These are phyloP conservation scores for Catharanthus roseus DNA, from an alignment of 257 asterid species.

Conservation along the genomic window DNA sequence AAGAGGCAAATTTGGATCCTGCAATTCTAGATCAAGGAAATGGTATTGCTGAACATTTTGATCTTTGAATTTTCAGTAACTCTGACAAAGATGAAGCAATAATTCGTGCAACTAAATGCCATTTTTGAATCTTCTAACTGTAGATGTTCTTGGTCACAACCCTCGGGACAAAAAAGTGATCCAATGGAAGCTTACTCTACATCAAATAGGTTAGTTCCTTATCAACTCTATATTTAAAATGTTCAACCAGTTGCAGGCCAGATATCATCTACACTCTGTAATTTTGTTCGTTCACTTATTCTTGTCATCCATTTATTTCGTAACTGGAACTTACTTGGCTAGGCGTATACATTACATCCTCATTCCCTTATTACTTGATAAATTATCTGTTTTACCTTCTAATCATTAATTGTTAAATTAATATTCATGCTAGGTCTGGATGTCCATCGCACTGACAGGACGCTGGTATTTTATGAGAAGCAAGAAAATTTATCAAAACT, in stretches of 20 bases:
- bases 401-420: slow-evolving; percentile 10
- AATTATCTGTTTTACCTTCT: slow-evolving; percentile 6
- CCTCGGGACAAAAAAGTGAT: slow-evolving; percentile 61
- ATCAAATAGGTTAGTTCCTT: slow-evolving; percentile 76
- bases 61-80: slow-evolving; percentile 3
- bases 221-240: slow-evolving; percentile 2
- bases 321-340: not conserved
- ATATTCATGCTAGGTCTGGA: slow-evolving; percentile 62
- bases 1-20: slow-evolving; percentile 46
- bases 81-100: not conserved
- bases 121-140: slow-evolving; percentile 5
- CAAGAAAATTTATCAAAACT: slow-evolving; percentile 74
- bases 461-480: slow-evolving; percentile 66
- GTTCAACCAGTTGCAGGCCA: not conserved
- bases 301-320: not conserved
- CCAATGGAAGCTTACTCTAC: slow-evolving; percentile 38
- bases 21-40: slow-evolving; percentile 17
- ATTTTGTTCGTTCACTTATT: not conserved
- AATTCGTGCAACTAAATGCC: not conserved
- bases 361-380: slow-evolving; percentile 5
- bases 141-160: slow-evolving; percentile 24
- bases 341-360: not conserved
- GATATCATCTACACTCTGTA: not conserved
- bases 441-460: slow-evolving; percentile 88
- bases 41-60: slow-evolving; percentile 18